Base-by-base conservation (phyloP, 2,329 filamentous ascomycete genomes). In the Coniochaeta sp. region DNA sequence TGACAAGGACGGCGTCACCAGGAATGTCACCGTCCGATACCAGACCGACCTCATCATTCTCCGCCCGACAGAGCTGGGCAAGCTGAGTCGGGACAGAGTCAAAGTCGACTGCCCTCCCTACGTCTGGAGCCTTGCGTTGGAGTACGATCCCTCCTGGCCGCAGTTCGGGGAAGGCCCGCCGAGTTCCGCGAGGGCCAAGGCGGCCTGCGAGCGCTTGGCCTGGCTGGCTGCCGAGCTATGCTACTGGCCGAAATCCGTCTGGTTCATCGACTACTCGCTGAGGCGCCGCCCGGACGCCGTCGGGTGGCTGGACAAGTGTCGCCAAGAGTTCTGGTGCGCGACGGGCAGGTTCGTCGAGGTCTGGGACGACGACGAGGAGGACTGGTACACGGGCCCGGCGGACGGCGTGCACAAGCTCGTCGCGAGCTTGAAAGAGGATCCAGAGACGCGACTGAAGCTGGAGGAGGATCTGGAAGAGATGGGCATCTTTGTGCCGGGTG, bases 321-420 rank as follows among this genome's bases (percentile, higher is more conserved):
- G 22, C 20, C 3, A 2, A 10, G 9, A 14, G 20, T 42, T 42
- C 38, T 42, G 38, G 38, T 42, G 38, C 38, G 38, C 38, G 38
- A 26, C 20, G n/a, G 38, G 38, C 18, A 42, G 38, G 10, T 42
- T 42, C 10, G 38, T 42, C 38, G 20, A 42, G 38, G 38, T 42
- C 38, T 42, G 38, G 38, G 9, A 14, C 38, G 5, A 26, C 4
- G 20, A 42, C 20, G 38, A 26, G 38, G 38, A 42, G 38, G 38
- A 42, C 38, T 42, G 38, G 20, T 6, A 42, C 20, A 42, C 20
- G 38, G 38, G 22, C 8, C 22, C 20, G 9, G 38, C 22, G 14
- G 38, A 42, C 38, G 38, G 38, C 22, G 38, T 42, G 20, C 38
- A 42, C 26, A 42, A 42, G 38, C 38, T 42, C 38, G 38, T 42